These are phyloP conservation scores for Phytophthora foliorum DNA, from an alignment of 352 stramenopile species.

Conservation along the genomic window DNA sequence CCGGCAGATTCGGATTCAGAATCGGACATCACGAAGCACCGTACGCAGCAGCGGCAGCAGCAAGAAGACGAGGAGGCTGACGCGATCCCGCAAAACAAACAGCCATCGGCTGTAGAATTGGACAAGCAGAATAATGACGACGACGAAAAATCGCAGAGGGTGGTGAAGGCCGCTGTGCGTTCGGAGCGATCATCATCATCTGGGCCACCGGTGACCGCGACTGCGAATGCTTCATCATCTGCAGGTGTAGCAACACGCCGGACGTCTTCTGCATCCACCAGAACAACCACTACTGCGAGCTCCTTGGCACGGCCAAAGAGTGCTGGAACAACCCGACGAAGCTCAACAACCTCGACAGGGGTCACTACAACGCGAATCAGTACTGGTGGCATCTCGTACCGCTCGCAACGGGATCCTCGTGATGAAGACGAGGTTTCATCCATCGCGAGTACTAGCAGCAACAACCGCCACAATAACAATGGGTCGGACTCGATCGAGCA, in stretches of 20 bases:
- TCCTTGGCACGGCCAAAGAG: constrained; percentile 63
- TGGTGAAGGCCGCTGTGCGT: constrained; percentile 49
- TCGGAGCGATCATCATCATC: constrained; percentile 35
- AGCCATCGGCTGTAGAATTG: constrained; percentile 2
- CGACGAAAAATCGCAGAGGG: constrained; percentile 48
- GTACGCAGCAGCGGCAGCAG: constrained; percentile 28
- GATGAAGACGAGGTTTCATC: constrained; percentile 46
- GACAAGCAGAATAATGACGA: constrained; percentile 36
- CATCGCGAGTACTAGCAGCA: constrained; percentile 34
- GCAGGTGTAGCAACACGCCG: constrained; percentile 25
- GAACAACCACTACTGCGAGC: constrained; percentile 20
- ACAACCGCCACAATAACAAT: constrained; percentile 57
- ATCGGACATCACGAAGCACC: constrained; percentile 28
- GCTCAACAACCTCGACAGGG: constrained; percentile 11
- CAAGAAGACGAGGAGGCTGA: constrained; percentile 31
- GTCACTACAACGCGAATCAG: constrained; percentile 19
- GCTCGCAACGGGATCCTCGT: constrained; percentile 34
- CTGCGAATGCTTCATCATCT: constrained; percentile 1
- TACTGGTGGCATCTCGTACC: constrained; percentile 23
- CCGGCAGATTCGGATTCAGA: constrained; percentile 41
- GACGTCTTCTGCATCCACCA: constrained; percentile 16
- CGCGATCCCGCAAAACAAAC: constrained; percentile 12
- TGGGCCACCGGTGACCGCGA: background rate
- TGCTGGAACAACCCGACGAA: constrained; percentile 36
- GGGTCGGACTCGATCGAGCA: constrained; percentile 37